Conservation (phyloP, 306 rosid species). For the Quercus mongolica region DNA sequence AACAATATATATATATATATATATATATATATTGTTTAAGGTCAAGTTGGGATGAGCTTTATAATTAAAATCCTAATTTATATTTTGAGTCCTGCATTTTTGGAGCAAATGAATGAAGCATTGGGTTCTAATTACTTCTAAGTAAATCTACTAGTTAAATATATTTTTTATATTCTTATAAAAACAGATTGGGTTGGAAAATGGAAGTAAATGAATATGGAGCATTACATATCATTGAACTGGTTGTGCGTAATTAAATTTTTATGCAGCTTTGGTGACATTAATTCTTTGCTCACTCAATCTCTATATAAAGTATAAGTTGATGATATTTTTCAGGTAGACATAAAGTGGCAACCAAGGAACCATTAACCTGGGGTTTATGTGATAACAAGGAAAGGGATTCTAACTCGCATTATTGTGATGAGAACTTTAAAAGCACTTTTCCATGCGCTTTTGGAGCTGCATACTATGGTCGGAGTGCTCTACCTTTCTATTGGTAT, state of each 20-base stretch:
- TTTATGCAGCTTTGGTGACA: background rate
- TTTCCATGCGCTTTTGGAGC: conserved; percentile 44
- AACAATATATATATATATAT: too few species aligned
- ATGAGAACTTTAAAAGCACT: conserved; percentile 64
- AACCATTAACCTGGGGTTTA: conserved; percentile 93
- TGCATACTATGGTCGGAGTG: too few species aligned
- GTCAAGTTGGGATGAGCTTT: too few species aligned
- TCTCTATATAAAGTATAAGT: background rate
- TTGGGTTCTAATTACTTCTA: too few species aligned
- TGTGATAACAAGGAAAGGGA: conserved; percentile 92
- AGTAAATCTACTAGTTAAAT: too few species aligned
- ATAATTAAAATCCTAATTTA: too few species aligned
- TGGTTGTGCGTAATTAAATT: background rate
- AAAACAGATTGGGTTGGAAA: too few species aligned
- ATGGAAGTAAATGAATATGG: background rate
- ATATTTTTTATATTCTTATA: too few species aligned
- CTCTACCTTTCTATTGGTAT: too few species aligned
- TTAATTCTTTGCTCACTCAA: background rate
- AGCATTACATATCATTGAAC: background rate
- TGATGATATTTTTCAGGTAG: conserved; percentile 60
- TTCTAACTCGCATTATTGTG: conserved; percentile 81
- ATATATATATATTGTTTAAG: too few species aligned
- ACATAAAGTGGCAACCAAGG: conserved; percentile 93
- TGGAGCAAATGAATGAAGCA: too few species aligned
- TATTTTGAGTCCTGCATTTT: too few species aligned